Base-by-base conservation (phyloP, 2,329 filamentous ascomycete species). In the Aureobasidium leucospermi region DNA sequence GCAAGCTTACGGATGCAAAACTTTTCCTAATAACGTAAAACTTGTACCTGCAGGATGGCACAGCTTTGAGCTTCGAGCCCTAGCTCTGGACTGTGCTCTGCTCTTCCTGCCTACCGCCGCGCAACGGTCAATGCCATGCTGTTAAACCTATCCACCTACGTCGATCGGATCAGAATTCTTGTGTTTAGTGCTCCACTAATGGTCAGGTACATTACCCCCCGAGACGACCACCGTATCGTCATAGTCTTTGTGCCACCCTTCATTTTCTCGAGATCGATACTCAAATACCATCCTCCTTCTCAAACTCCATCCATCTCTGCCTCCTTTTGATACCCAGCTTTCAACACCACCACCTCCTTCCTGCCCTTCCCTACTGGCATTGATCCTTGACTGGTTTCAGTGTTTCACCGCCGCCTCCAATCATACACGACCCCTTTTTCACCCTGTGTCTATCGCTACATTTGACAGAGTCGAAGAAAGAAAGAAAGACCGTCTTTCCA, bases 81-180 rank as follows among this genome's bases (percentile, higher is more conserved):
- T 39, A 52, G 23, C n/a, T 23, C 28, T n/a, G 29, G 15, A 31
- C n/a, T 52, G 49, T 31, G 49, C 49, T 13, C 23, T 52, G 23
- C 8, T 28, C 5, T 11, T 52, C 28, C 36, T 31, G 46, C 9
- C 6, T 34, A 39, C 47, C 34, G 47, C 47, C 47, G 32, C 29
- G 9, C 6, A 55, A 36, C 38, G 51, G 36, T 19, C 51, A 43
- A 31, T 43, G 51, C 41, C 39, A 55, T 55, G 28, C 46, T 34
- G n/a, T 41, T 23, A 10, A 53, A 53, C 36, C 39, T 55, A 23
- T 55, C 39, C 51, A 45, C 49, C 49, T 52, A 45, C 38, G 39
- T 45, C n/a, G 51, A 55, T 55, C 51, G 6, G 29, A 39, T 39
- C 7, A 45, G 39, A 55, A 28, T 15, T 28, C 23, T 31, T 42